Base-by-base conservation (phyloP, 768 basidiomycete genomes). In the Suillus spraguei region DNA sequence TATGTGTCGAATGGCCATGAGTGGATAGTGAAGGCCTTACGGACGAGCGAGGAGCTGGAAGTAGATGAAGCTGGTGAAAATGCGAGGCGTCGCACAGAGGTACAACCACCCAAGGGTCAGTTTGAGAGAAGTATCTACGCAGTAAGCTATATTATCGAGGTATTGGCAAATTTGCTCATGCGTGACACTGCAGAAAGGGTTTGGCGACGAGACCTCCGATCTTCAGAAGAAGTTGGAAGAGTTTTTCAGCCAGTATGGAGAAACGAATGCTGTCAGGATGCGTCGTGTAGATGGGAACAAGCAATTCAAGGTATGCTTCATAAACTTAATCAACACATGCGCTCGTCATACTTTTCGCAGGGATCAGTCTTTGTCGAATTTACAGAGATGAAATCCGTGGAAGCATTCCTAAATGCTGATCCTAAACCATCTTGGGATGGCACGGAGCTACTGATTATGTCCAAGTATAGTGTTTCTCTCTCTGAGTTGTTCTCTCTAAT, bases 321-420 rank as follows among this genome's bases (percentile, higher is more conserved):
- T 63, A 24, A 38, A 28, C 46, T n/a, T 3, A 4, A 2, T 42
- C 38, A 22, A n/a, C 46, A 49, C 16, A 47, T 22, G 17, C 13
- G 54, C 10, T 61, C n/a, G 52, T 61, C n/a, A 53, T 47, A 2
- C 33, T 52, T 47, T 42, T n/a, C 16, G 63, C 65, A 96, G 94
- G 86, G 90, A 59, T 97, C 95, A 10, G 91, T 96, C n/a, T 99
- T 98, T 67, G 86, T 86, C 44, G 97, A 98, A 77, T 99, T 92
- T 71, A 80, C 86, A 28, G 87, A 93, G 67, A 83, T 87, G 71
- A 80, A 83, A 53, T 81, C 85, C 5, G 88, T 88, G 38, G 84
- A 89, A 24, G 82, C 81, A 16, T 97, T 99, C 80, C 79, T 98
- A 59, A 87, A 83, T 16, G 87, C 88, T 1, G 91, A 94, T 47